These are phyloP conservation scores for Amauroascus niger DNA, from an alignment of 2,329 filamentous ascomycete genomes.

Conservation along the genomic window DNA sequence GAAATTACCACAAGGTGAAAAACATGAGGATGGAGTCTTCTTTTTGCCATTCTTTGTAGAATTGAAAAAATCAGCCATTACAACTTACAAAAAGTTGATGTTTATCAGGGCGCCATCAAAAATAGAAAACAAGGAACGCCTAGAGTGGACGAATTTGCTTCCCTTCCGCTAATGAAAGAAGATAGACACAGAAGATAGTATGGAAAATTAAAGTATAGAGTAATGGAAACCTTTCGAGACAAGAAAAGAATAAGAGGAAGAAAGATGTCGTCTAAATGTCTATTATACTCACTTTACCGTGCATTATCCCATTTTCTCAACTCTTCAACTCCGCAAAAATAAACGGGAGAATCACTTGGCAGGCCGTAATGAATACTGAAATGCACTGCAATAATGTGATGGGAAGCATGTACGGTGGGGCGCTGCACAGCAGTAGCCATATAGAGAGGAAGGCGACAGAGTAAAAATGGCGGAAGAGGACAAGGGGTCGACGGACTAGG, in stretches of 20 bases:
- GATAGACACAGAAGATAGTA: neutral
- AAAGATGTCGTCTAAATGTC: too few relatives aligned
- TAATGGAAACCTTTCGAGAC: too few relatives aligned
- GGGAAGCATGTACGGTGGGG: conserved; percentile 50
- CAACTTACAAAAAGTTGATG: too few relatives aligned
- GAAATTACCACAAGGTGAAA: too few relatives aligned
- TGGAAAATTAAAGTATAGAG: neutral
- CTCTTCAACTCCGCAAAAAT: conserved; percentile 57
- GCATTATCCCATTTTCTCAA: conserved; percentile 17
- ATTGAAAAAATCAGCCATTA: too few relatives aligned
- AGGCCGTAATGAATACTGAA: conserved; percentile 69
- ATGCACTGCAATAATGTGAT: conserved; percentile 55
- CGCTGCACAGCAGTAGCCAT: conserved; percentile 53
- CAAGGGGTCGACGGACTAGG: conserved; percentile 63
- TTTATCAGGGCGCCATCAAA: too few relatives aligned
- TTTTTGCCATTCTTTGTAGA: too few relatives aligned
- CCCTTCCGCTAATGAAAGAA: neutral
- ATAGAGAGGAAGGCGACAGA: conserved; percentile 81
- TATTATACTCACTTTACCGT: neutral
- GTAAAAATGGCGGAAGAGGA: conserved; percentile 90
- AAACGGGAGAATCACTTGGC: conserved; percentile 72
- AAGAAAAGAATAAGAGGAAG: neutral
- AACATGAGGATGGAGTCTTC: too few relatives aligned
- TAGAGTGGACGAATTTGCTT: neutral
- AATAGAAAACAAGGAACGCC: neutral